Conservation (phyloP, 352 stramenopile species). For the Pythium coloratum region DNA sequence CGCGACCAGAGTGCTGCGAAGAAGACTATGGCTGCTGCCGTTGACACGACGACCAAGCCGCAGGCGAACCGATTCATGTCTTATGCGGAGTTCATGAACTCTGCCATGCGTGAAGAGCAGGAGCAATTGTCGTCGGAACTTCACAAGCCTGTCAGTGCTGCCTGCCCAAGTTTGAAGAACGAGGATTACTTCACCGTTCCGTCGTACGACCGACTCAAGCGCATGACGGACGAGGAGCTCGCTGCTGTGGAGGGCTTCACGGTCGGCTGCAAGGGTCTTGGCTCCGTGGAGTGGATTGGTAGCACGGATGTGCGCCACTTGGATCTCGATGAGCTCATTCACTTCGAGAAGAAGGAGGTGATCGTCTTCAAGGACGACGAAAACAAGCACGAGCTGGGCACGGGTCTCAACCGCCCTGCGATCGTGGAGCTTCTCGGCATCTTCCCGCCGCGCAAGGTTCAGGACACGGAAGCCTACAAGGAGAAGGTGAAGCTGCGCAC, state of each 20-base stretch:
- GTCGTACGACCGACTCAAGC: constrained; percentile 61
- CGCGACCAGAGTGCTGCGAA: neutral
- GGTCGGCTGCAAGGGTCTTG: constrained; percentile 76
- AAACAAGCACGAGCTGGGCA: constrained; percentile 73
- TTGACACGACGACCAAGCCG: constrained; percentile 11
- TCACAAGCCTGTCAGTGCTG: constrained; percentile 33
- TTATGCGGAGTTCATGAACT: constrained; percentile 78
- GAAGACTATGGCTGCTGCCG: constrained; percentile 1
- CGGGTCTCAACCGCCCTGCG: constrained; percentile 74
- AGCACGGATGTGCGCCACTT: constrained; percentile 79
- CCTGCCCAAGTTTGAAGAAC: constrained; percentile 72
- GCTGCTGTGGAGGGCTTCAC: constrained; percentile 72
- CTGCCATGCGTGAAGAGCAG: constrained; percentile 45
- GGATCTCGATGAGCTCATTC: constrained; percentile 74
- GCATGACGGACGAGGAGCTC: constrained; percentile 74
- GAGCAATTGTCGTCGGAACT: constrained; percentile 35
- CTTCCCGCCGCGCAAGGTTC: constrained; percentile 67
- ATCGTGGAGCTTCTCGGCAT: constrained; percentile 78
- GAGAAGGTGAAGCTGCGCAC: constrained; percentile 79
- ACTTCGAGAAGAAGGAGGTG: constrained; percentile 85
- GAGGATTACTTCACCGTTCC: constrained; percentile 79
- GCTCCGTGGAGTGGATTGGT: constrained; percentile 80
- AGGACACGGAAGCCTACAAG: constrained; percentile 62
- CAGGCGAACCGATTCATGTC: constrained; percentile 63
- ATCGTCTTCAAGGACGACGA: constrained; percentile 86